Percentiles rank a stretch among this genome's conserved stretches.
Evolutionary conservation across 2,329 filamentous ascomycete genomes (phyloP).

Genomic region (Fusarium acutatum): DNA sequence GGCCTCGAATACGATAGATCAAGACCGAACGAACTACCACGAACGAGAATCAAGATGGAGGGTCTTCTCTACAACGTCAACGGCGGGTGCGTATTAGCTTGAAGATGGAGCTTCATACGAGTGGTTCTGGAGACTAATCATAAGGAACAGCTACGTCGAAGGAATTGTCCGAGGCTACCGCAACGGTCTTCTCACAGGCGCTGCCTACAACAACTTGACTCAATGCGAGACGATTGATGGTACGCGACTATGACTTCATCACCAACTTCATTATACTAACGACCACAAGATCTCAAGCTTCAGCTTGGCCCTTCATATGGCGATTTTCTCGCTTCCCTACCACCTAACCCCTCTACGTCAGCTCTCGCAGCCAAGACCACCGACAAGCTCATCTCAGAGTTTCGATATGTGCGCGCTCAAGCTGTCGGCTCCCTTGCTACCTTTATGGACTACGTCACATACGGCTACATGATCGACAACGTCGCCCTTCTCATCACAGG

Average conservation of each 20-base stretch:
- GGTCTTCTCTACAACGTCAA: slow-evolving; percentile 94
- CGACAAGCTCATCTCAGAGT: slow-evolving; percentile 97
- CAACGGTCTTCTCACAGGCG: slow-evolving; percentile 87
- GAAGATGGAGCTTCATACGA: slow-evolving; percentile 10
- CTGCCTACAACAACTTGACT: slow-evolving; percentile 94
- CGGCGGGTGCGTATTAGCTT: slow-evolving; percentile 72
- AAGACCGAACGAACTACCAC: slow-evolving; percentile 1
- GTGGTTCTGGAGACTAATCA: slow-evolving; percentile 44
- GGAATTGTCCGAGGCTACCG: slow-evolving; percentile 97
- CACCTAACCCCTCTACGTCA: slow-evolving; percentile 96
- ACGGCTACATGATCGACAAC: slow-evolving; percentile 99
- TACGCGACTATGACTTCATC: slow-evolving; percentile 51
- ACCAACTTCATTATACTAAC: slow-evolving; percentile 16
- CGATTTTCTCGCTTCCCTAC: slow-evolving; percentile 92
- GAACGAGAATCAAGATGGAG: slow-evolving; percentile 70
- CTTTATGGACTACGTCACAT: slow-evolving; percentile 98
- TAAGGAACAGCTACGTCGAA: slow-evolving; percentile 80
- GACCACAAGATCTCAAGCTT: slow-evolving; percentile 84
- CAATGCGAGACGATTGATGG: slow-evolving; percentile 99
- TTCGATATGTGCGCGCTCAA: slow-evolving; percentile 94
- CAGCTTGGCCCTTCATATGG: slow-evolving; percentile 97
- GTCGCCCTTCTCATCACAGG: slow-evolving; percentile 97
- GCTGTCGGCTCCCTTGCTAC: slow-evolving; percentile 89
- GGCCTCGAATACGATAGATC: background rate
- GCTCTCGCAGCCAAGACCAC: slow-evolving; percentile 94